These are phyloP conservation scores for Byssochlamys sp. DNA, from an alignment of 2,329 filamentous ascomycete species.

Conservation along the genomic window DNA sequence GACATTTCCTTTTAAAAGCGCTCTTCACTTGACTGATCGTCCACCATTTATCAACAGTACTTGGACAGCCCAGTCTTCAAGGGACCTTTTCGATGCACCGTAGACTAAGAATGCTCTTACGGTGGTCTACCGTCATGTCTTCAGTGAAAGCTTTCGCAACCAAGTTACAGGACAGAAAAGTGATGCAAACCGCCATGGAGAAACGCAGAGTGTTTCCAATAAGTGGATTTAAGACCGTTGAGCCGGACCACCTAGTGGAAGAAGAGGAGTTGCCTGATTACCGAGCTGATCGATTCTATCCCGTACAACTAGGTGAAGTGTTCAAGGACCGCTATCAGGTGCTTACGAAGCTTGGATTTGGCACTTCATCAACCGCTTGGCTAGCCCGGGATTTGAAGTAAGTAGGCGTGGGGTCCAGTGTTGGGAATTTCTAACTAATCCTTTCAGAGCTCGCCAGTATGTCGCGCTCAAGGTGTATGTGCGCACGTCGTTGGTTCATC, in stretches of 20 bases:
- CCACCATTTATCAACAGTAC: too few relatives aligned
- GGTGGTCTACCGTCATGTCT: too few relatives aligned
- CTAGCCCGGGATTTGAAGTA: not conserved
- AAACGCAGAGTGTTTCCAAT: not conserved
- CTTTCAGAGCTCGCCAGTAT: not conserved
- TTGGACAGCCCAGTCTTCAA: too few relatives aligned
- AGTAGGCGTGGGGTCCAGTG: not conserved
- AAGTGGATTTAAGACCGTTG: not conserved
- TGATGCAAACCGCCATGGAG: too few relatives aligned
- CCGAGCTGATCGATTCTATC: conserved; percentile 16
- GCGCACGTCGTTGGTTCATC: not conserved
- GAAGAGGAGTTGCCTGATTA: conserved; percentile 18
- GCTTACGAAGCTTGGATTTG: conserved; percentile 15
- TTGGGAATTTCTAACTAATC: not conserved
- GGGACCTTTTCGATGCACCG: too few relatives aligned
- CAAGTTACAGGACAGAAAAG: too few relatives aligned
- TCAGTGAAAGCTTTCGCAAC: too few relatives aligned
- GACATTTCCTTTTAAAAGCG: too few relatives aligned
- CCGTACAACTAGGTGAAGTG: conserved; percentile 15
- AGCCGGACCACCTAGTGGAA: conserved; percentile 1
- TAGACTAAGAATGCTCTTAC: too few relatives aligned
- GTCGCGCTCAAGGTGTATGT: not conserved
- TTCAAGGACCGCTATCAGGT: conserved; percentile 18
- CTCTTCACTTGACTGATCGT: too few relatives aligned
- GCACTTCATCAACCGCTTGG: not conserved